Evolutionary conservation across 2,329 filamentous ascomycete species (phyloP).

Genomic region (Pseudogymnoascus sp.): DNA sequence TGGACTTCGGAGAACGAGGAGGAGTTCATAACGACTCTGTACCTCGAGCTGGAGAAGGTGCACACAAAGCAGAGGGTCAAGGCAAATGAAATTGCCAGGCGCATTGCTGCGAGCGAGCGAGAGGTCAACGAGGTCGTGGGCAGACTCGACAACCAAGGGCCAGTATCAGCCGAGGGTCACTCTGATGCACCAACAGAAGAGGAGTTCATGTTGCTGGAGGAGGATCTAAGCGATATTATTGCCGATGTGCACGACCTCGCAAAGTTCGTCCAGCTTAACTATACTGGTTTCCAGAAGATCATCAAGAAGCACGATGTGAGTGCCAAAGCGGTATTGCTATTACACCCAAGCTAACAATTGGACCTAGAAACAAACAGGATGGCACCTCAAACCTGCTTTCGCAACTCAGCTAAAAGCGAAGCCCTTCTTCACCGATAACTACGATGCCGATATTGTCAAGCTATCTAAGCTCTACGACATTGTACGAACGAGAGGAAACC

Average conservation of each 20-base stretch:
- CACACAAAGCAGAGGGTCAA: conserved; percentile 97
- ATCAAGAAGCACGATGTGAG: conserved; percentile 98
- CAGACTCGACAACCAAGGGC: conserved; percentile 57
- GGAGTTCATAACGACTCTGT: conserved; percentile 76
- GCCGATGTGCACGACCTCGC: conserved; percentile 96
- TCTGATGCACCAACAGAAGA: conserved; percentile 67
- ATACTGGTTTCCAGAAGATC: conserved; percentile 98
- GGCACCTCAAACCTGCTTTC: conserved; percentile 93
- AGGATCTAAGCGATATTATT: conserved; percentile 94
- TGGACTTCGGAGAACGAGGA: conserved; percentile 93
- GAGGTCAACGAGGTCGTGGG: conserved; percentile 85
- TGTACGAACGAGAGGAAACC: conserved; percentile 86
- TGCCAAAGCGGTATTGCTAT: conserved; percentile 15
- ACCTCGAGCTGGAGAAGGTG: conserved; percentile 92
- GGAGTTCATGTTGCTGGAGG: conserved; percentile 87
- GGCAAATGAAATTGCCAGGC: conserved; percentile 86
- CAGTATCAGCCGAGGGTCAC: conserved; percentile 26
- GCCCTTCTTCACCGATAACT: conserved; percentile 98
- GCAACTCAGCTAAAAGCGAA: conserved; percentile 89
- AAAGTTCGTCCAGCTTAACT: conserved; percentile 97
- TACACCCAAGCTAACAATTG: background rate
- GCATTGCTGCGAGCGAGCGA: conserved; percentile 78
- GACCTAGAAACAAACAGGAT: conserved; percentile 77
- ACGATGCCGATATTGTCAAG: conserved; percentile 90
- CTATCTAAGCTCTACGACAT: conserved; percentile 92